Evolutionary conservation across 2,329 filamentous ascomycete genomes (phyloP).

Genomic region (Stachybotrys elegans): DNA sequence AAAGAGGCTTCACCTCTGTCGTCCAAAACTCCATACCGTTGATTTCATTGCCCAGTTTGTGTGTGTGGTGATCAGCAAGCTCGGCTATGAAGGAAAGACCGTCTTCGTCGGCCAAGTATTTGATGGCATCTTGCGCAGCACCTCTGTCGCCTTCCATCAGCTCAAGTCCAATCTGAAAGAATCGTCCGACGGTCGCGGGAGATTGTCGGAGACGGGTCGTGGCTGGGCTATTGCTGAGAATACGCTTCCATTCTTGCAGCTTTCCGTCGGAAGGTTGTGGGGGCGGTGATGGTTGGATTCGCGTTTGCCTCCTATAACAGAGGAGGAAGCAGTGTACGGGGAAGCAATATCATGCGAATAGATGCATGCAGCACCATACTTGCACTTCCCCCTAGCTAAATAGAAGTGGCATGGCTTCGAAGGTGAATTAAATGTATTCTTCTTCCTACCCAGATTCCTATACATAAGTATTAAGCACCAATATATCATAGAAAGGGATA

Average conservation of each 20-base stretch:
- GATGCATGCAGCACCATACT: background rate
- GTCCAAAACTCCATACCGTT: slow-evolving; percentile 15
- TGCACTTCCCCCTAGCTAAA: background rate
- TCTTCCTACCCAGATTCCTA: too few relatives aligned
- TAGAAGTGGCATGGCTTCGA: background rate
- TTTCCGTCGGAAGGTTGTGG: slow-evolving; percentile 7
- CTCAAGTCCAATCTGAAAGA: slow-evolving; percentile 13
- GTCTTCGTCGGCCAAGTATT: slow-evolving; percentile 18
- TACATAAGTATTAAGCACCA: too few relatives aligned
- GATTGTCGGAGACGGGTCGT: background rate
- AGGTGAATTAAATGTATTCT: too few relatives aligned
- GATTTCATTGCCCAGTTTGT: background rate
- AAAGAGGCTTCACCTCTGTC: slow-evolving; percentile 21
- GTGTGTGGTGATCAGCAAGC: slow-evolving; percentile 18
- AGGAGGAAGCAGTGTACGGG: background rate
- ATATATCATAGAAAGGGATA: too few relatives aligned
- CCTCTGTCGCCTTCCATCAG: slow-evolving; percentile 15
- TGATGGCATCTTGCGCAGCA: slow-evolving; percentile 13
- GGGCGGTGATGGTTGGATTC: background rate
- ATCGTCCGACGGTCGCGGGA: slow-evolving; percentile 4
- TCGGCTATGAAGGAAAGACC: slow-evolving; percentile 22
- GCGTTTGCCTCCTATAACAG: background rate
- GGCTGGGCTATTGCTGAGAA: slow-evolving; percentile 4
- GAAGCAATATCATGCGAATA: background rate
- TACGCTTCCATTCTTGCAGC: slow-evolving; percentile 12